phyloP scores from a whole-genome alignment of 306 rosid genomes.

The Astragalus glycyphyllos region DNA sequence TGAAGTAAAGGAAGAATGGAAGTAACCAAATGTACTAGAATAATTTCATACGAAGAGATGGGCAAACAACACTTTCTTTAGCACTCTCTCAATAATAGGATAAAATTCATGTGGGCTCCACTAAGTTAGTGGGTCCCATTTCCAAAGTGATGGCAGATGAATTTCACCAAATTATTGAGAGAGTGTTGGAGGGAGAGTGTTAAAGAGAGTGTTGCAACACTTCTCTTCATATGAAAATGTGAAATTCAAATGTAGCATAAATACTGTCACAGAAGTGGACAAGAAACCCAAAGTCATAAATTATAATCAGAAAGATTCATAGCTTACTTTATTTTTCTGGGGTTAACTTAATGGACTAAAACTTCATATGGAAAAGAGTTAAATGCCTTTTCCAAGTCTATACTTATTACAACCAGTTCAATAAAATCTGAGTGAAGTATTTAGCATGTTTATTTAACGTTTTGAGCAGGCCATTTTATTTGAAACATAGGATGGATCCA shows the following conservation, averaged over 20 bases:
- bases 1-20: not conserved
- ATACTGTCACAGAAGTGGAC: not conserved
- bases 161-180: too few species aligned
- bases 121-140: too few species aligned
- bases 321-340: not conserved
- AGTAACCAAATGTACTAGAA: conserved; percentile 3
- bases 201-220: too few species aligned
- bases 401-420: not conserved
- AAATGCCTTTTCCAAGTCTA: not conserved
- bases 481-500: not conserved
- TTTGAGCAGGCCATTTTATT: not conserved
- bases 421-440: not conserved
- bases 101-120: too few species aligned
- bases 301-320: not conserved
- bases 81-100: too few species aligned
- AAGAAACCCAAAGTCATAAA: conserved; percentile 26
- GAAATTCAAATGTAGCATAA: conserved; percentile 1
- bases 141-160: too few species aligned
- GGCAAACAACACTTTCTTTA: too few species aligned
- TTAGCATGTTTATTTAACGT: not conserved
- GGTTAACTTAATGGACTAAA: not conserved
- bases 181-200: too few species aligned
- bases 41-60: too few species aligned
- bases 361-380: conserved; percentile 6
- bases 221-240: conserved; percentile 1